Evolutionary conservation across 352 stramenopile species (phyloP).

Genomic region (Phytophthora pinifolia): DNA sequence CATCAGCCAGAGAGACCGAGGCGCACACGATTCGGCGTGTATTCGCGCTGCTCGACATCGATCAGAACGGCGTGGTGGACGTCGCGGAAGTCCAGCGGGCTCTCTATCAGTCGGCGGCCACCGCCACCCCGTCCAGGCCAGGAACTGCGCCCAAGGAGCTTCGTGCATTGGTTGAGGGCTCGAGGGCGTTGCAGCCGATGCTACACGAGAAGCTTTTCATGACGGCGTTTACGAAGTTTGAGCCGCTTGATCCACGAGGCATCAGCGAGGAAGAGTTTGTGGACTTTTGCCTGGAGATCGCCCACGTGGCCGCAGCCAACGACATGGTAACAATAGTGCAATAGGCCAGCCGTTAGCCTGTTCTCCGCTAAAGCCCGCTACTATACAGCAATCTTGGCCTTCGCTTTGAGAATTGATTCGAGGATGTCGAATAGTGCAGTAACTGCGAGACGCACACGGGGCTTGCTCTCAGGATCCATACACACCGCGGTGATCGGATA

Average conservation of each 20-base stretch:
- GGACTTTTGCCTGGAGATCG: slow-evolving; percentile 71
- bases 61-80: slow-evolving; percentile 61
- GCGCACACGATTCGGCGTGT: slow-evolving; percentile 48
- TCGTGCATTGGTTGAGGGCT: slow-evolving; percentile 38
- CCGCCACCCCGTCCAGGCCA: slow-evolving; percentile 1
- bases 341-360: neutral
- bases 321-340: slow-evolving; percentile 15
- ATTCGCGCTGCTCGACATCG: slow-evolving; percentile 58
- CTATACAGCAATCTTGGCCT: slow-evolving; percentile 20
- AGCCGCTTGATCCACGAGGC: slow-evolving; percentile 52
- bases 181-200: slow-evolving; percentile 56
- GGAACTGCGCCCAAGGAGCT: slow-evolving; percentile 21
- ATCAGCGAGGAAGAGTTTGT: slow-evolving; percentile 78
- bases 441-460: slow-evolving; percentile 13
- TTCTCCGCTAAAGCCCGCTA: neutral
- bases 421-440: slow-evolving; percentile 26
- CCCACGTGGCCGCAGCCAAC: slow-evolving; percentile 32
- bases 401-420: slow-evolving; percentile 32
- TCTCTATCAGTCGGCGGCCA: slow-evolving; percentile 34
- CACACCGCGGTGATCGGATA: slow-evolving; percentile 24
- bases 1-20: slow-evolving; percentile 37
- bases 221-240: slow-evolving; percentile 60
- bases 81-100: slow-evolving; percentile 57
- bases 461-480: slow-evolving; percentile 11
- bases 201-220: slow-evolving; percentile 62